phyloP scores from a whole-genome alignment of 2,329 filamentous ascomycete genomes.

The Hymenoscyphus fraxineus region DNA sequence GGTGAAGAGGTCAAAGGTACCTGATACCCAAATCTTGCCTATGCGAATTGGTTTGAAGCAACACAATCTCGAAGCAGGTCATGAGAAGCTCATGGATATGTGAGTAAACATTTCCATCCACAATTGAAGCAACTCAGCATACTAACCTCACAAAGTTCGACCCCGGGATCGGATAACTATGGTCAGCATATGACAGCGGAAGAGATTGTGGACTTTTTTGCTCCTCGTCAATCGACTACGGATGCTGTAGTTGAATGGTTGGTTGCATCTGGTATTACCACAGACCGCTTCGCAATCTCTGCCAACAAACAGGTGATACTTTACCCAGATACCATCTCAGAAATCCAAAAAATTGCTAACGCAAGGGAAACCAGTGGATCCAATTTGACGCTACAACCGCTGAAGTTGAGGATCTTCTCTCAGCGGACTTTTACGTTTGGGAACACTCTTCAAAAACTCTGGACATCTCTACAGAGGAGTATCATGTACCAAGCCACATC shows the following conservation, averaged over 20 bases:
- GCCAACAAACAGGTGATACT: slow-evolving; percentile 32
- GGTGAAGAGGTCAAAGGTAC: slow-evolving; percentile 23
- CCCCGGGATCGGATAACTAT: slow-evolving; percentile 44
- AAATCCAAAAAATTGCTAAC: slow-evolving; percentile 6
- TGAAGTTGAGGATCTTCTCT: slow-evolving; percentile 49
- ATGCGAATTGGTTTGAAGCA: slow-evolving; percentile 46
- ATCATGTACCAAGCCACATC: slow-evolving; percentile 32
- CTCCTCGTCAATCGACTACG: slow-evolving; percentile 42
- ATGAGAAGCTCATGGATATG: slow-evolving; percentile 41
- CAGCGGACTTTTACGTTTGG: slow-evolving; percentile 50
- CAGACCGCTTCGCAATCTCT: slow-evolving; percentile 34
- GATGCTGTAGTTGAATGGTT: slow-evolving; percentile 53
- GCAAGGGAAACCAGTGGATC: slow-evolving; percentile 48
- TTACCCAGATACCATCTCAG: not conserved
- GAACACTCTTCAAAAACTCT: slow-evolving; percentile 47
- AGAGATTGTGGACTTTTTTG: slow-evolving; percentile 43
- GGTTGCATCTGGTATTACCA: slow-evolving; percentile 45
- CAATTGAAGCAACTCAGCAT: slow-evolving; percentile 32
- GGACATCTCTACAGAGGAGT: slow-evolving; percentile 32
- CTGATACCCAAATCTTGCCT: slow-evolving; percentile 34
- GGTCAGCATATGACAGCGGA: slow-evolving; percentile 45
- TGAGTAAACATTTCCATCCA: slow-evolving; percentile 30
- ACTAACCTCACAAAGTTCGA: slow-evolving; percentile 37
- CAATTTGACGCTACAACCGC: slow-evolving; percentile 34
- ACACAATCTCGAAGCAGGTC: slow-evolving; percentile 42